Conservation (phyloP, 1,284 basidiomycete species). For the Moesziomyces sp. region DNA sequence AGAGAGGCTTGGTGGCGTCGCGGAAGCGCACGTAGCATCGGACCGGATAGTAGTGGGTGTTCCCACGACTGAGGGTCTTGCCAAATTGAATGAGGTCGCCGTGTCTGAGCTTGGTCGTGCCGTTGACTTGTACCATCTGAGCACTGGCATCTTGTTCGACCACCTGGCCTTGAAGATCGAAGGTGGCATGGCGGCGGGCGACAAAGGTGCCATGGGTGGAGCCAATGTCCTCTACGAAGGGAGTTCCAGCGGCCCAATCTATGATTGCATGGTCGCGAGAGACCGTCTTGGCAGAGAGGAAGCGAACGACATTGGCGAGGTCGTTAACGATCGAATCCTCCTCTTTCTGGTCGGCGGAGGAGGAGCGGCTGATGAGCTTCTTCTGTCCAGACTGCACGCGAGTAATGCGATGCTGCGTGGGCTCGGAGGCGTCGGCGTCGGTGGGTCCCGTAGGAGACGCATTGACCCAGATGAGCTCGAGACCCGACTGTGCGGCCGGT, state of each 20-base stretch:
- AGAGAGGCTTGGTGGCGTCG: not conserved
- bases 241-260: slow-evolving; percentile 18
- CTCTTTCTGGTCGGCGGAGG: not conserved
- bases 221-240: slow-evolving; percentile 24
- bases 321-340: slow-evolving; percentile 24
- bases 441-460: slow-evolving; percentile 21
- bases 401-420: slow-evolving; percentile 2
- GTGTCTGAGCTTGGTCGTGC: not conserved
- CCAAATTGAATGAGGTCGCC: slow-evolving; percentile 38
- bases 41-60: slow-evolving; percentile 13
- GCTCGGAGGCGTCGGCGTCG: not conserved
- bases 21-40: slow-evolving; percentile 20
- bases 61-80: slow-evolving; percentile 5
- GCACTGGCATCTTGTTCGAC: not conserved
- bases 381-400: slow-evolving; percentile 8
- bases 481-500: not conserved
- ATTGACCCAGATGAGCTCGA: slow-evolving; percentile 42
- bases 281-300: slow-evolving; percentile 34
- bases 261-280: slow-evolving; percentile 37
- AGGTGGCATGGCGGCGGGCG: not conserved
- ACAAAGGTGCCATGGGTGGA: slow-evolving; percentile 47
- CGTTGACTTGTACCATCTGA: slow-evolving; percentile 1
- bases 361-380: slow-evolving; percentile 20
- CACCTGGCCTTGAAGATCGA: not conserved
- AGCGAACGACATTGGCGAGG: slow-evolving; percentile 15